These are phyloP conservation scores for Candida pseudoglaebosa DNA, from an alignment of 805 yeast genomes.

Conservation along the genomic window DNA sequence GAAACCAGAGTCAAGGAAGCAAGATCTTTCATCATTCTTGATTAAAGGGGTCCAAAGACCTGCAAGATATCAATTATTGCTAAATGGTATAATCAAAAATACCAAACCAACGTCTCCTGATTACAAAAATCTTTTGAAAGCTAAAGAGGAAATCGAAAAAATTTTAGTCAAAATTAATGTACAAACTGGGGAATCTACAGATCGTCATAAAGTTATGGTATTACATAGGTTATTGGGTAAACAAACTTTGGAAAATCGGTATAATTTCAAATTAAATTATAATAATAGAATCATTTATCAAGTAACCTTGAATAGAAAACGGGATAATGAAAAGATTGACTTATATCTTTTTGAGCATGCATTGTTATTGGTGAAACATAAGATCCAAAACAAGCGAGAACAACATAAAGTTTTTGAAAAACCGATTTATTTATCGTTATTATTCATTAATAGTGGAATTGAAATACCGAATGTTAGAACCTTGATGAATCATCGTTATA, in stretches of 20 bases:
- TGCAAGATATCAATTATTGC: conserved; percentile 84
- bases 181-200: conserved; percentile 92
- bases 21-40: conserved; percentile 87
- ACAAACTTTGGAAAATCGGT: conserved; percentile 80
- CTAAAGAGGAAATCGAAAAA: conserved; percentile 70
- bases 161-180: conserved; percentile 74
- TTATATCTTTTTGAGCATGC: conserved; percentile 87
- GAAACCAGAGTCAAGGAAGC: conserved; percentile 78
- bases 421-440: conserved; percentile 76
- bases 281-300: conserved; percentile 80
- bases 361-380: conserved; percentile 76
- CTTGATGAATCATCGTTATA: conserved; percentile 31
- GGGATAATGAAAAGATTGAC: conserved; percentile 78
- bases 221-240: conserved; percentile 53
- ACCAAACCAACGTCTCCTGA: conserved; percentile 78
- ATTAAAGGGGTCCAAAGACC: conserved; percentile 96
- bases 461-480: conserved; percentile 63
- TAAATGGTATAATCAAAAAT: conserved; percentile 77
- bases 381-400: conserved; percentile 83
- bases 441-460: conserved; percentile 72
- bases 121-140: conserved; percentile 60
- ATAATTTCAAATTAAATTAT: conserved; percentile 78
- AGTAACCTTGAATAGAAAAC: conserved; percentile 63
- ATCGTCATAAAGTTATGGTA: conserved; percentile 83
- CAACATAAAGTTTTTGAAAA: conserved; percentile 87